Evolutionary conservation across 2,329 filamentous ascomycete species (phyloP), one percentile per base, ranked within the genome.

Genomic region (Harringtonia lauricola): DNA sequence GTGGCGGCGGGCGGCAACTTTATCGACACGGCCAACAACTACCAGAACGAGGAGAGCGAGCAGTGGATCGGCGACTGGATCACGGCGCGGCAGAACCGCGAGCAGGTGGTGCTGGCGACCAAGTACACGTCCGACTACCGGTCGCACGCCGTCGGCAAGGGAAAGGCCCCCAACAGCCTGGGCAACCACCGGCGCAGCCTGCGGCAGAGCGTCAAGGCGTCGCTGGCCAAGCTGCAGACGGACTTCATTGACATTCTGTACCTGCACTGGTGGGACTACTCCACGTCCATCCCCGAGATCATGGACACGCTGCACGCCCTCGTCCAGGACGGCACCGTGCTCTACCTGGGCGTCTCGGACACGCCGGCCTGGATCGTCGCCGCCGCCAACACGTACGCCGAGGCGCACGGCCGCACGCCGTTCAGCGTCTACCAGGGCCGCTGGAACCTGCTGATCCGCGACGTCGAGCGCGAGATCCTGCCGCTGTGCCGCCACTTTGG

Each of bases 11-110:
- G 79, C 4, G 79, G 80, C 14, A 83, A 83, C 61, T 81, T 83
- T 57, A 79, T 83, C 55, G 80, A 84, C 57, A 82, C 76, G 0
- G 60, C 72, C 51, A 75, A 71, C 60, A 66, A 65, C 50, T 81
- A 80, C 58, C 71, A 79, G 52, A 52, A 69, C 46, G 74, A 72
- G 42, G 71, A 79, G 52, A 52, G 68, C 46, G 74, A 72, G 42
- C 60, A 80, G 52, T 78, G 68, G 67, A 54, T 81, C 17, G 76
- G 76, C 17, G 72, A 78, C 50, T 81, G 73, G 72, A 69, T 77
- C 63, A 42, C 55, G 0, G 41, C 52, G 2, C 65, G 67, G n/a
- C 54, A 60, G 10, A 72, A 70, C 51, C 67, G 78, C 1, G 72
- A 78, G 52, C 58, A 65, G 38, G 57, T 77, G 41, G 67, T 79